Conservation (phyloP, 2,329 filamentous ascomycete species). For the Neonectria faginata region DNA sequence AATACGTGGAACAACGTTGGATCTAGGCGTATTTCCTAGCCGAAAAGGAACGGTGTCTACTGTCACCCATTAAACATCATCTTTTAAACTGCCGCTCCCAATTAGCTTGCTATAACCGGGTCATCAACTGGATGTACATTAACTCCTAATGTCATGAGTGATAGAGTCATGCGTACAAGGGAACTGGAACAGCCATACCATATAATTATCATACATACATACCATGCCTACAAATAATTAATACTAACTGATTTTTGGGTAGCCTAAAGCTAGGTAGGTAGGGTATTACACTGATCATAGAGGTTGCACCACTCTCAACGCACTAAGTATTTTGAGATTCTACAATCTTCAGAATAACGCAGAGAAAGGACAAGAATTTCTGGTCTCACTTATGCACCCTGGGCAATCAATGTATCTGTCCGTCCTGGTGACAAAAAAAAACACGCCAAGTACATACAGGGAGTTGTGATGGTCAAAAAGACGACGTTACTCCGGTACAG, state of each 20-base stretch:
- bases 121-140: not conserved
- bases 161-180: not conserved
- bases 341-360: not conserved
- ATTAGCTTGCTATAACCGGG: too few relatives aligned
- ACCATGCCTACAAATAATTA: not conserved
- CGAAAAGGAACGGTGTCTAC: not conserved
- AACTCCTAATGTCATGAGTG: too few relatives aligned
- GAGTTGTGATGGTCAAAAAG: constrained; percentile 2
- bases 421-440: not conserved
- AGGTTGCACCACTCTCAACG: not conserved
- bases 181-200: not conserved
- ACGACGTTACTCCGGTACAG: constrained; percentile 40
- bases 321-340: not conserved
- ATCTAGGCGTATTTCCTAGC: not conserved
- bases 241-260: too few relatives aligned
- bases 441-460: not conserved
- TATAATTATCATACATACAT: not conserved
- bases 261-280: not conserved
- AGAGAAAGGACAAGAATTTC: too few relatives aligned
- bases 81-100: not conserved
- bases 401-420: not conserved
- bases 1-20: not conserved
- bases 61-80: not conserved
- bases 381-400: not conserved
- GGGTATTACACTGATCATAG: not conserved